phyloP scores from a whole-genome alignment of 108 stramenopile genomes.

The Fragilaria radians region DNA sequence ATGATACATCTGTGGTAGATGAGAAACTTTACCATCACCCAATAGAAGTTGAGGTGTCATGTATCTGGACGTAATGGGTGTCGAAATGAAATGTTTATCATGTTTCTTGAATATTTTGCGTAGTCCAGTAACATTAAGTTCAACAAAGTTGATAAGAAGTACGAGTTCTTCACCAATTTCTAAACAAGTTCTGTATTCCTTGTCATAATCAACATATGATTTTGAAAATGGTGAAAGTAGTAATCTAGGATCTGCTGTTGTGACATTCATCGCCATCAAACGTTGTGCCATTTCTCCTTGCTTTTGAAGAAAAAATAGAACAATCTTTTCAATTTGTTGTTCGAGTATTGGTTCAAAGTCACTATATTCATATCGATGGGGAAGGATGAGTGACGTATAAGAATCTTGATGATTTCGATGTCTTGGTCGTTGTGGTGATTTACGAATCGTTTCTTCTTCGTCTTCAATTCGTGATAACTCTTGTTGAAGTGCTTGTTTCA shows the following conservation, averaged over 20 bases:
- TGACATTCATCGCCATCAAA: not conserved
- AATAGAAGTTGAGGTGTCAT: slow-evolving; percentile 5
- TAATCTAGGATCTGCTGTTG: not conserved
- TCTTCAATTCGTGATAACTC: too few relatives aligned
- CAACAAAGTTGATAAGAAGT: slow-evolving; percentile 49
- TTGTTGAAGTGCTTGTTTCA: not conserved
- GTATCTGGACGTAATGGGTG: slow-evolving; percentile 4
- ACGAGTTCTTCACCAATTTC: slow-evolving; percentile 37
- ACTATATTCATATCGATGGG: not conserved
- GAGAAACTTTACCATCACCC: slow-evolving; percentile 6
- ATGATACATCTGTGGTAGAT: slow-evolving; percentile 31
- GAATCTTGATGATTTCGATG: not conserved
- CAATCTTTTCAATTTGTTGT: slow-evolving; percentile 60
- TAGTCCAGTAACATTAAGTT: slow-evolving; percentile 53
- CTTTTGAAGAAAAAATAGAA: slow-evolving; percentile 45
- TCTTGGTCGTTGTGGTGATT: not conserved
- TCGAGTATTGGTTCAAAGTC: slow-evolving; percentile 26
- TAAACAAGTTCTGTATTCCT: slow-evolving; percentile 12
- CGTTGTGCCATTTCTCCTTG: slow-evolving; percentile 38
- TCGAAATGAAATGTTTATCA: slow-evolving; percentile 39
- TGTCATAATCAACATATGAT: not conserved
- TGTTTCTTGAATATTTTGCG: slow-evolving; percentile 84
- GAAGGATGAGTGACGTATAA: not conserved
- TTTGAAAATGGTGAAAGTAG: not conserved
- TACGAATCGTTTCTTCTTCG: not conserved